These are phyloP conservation scores for Carallia pectinifolia DNA, from an alignment of 345 rosid genomes.

Conservation along the genomic window DNA sequence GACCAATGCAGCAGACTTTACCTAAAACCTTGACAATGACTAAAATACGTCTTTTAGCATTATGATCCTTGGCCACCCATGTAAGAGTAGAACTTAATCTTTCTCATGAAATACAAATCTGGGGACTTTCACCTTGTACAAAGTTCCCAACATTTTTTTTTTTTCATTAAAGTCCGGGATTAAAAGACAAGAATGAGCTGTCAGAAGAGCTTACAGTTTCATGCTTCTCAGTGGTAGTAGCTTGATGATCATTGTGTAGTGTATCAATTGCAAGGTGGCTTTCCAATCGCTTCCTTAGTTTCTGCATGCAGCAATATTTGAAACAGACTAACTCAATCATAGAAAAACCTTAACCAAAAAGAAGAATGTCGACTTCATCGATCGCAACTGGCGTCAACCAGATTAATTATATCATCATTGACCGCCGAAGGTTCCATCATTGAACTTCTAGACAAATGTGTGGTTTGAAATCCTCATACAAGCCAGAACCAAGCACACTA, in stretches of 20 bases:
- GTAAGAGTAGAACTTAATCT: too few relatives aligned
- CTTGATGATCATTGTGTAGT: conserved; percentile 61
- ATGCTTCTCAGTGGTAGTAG: conserved; percentile 46
- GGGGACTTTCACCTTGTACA: too few relatives aligned
- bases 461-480: neutral
- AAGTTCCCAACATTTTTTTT: neutral
- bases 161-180: neutral
- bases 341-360: neutral
- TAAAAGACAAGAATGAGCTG: conserved; percentile 6
- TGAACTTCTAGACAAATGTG: neutral
- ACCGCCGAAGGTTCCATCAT: conserved; percentile 73
- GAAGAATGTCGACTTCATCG: neutral
- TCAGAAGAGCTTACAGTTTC: conserved; percentile 51
- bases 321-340: neutral
- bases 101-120: too few relatives aligned
- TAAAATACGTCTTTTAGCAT: too few relatives aligned
- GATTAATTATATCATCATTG: conserved; percentile 56
- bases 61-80: too few relatives aligned
- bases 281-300: conserved; percentile 87
- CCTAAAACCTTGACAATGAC: neutral
- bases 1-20: neutral
- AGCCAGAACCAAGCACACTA: neutral
- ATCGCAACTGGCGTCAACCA: conserved; percentile 16
- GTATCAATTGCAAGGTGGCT: conserved; percentile 63
- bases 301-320: conserved; percentile 48